These are phyloP conservation scores for Candida rishiriensis DNA, from an alignment of 805 yeast genomes.

Conservation along the genomic window DNA sequence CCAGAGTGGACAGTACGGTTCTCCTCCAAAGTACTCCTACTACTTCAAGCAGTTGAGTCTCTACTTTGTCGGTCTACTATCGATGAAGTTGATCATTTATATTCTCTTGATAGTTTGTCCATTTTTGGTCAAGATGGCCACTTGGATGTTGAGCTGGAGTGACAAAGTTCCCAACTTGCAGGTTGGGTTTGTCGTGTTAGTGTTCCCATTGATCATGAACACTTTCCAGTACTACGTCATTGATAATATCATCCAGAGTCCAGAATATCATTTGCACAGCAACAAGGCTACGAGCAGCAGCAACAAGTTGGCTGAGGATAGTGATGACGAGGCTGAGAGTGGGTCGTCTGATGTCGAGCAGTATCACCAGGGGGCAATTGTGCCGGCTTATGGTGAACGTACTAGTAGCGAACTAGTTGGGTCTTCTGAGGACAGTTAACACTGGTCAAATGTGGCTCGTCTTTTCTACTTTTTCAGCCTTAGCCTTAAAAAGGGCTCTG, in stretches of 20 bases:
- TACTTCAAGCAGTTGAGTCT: constrained; percentile 68
- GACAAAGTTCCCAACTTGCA: constrained; percentile 77
- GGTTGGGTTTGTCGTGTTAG: constrained; percentile 80
- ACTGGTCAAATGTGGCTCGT: no score
- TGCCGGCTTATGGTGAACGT: no score
- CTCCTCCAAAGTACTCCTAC: constrained; percentile 57
- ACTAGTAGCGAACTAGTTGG: no score
- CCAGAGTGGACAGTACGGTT: constrained; percentile 59
- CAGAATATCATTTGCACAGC: constrained; percentile 30
- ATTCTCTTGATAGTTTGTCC: constrained; percentile 59
- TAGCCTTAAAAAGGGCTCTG: no score
- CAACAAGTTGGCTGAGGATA: constrained; percentile 8
- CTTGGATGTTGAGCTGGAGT: constrained; percentile 78
- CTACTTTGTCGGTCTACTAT: constrained; percentile 57
- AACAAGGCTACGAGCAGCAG: constrained; percentile 12
- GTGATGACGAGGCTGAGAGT: not conserved
- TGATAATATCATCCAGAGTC: constrained; percentile 69
- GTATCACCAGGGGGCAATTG: not conserved
- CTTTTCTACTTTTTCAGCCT: no score
- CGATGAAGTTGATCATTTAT: constrained; percentile 55
- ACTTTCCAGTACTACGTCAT: constrained; percentile 68
- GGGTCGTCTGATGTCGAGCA: not conserved
- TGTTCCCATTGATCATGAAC: constrained; percentile 71
- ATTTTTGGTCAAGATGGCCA: constrained; percentile 64
- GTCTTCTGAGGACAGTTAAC: no score